Base-by-base conservation (phyloP, 192 early-diverging fungal genomes). In the Backusella tuberculispora region DNA sequence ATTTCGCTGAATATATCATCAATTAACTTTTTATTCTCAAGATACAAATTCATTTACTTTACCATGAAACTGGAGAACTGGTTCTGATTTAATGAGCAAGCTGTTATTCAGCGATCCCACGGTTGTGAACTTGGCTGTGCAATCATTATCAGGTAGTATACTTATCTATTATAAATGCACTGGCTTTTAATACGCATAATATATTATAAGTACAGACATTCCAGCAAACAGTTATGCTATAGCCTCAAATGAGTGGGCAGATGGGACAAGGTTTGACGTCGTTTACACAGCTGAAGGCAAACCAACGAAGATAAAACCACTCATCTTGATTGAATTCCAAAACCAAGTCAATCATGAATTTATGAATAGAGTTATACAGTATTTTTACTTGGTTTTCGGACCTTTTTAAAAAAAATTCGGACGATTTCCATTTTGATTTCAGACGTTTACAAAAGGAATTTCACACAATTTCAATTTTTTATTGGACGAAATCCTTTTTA, bases 61-160 rank as follows among this genome's bases (percentile, higher is more conserved):
- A 21, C 50, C 50, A 53, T 53, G 17, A 4, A 53, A 21, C 21
- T 53, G 10, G 50, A 53, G 21, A 53, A 2, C 50, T 53, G 50
- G 50, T 53, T 53, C 50, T 43, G 42, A 43, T 43, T 43, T 43
- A 43, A 43, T 43, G 42, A 2, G 42, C 17, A 56, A 56, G 53
- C 53, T 56, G 24, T 56, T 56, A 24, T 56, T 56, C 24, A 56
- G 6, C 4, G 53, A 56, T 56, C 53, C 53, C 53, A 56, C 24
- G 2, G 24, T 56, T 9, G 53, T 56, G 63, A 37, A 65, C 37
- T 24, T 65, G 34, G 63, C 34, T 65, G 63, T 65, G 21, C 24
- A 65, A 65, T 65, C 63, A 65, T 24, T 65, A 65, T 24, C 34
- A 65, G 26, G 63, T 65, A 65, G 24, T 65, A 37, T 65, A 65